Evolutionary conservation across 2,329 filamentous ascomycete genomes (phyloP), one percentile per base, ranked within the genome.

Genomic region (Fusarium domesticum): DNA sequence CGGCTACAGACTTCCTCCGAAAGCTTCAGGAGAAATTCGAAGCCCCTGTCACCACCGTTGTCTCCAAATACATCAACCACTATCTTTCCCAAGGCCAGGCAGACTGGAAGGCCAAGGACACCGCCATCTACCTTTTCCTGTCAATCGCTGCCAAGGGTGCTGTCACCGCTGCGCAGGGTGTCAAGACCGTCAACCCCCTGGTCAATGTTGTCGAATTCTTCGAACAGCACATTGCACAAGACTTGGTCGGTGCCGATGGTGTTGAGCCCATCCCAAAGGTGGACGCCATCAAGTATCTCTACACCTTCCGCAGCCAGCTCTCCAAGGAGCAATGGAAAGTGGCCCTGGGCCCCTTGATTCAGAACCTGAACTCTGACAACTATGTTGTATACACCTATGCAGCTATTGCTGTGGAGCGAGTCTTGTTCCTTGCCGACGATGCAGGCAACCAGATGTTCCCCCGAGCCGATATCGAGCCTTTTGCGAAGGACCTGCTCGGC

Each of bases 381-480:
- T 97, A 96, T 60, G 93, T 97, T 45, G 90, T 97, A 32, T 96
- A 98, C 71, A 96, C 91, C 0, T 98, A 98, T 63, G 90, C 93
- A 11, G 89, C 93, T 8, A 96, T 98, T 61, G 90, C 92, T 3
- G 87, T 97, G n/a, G 93, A 98, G 71, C 81, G 93, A 44, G 87
- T 92, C 2, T 76, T 98, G 16, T 95, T 85, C 69, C 80, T 98
- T 59, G 83, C 84, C 5, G 84, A 93, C 62, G 83, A 85, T 51
- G 74, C 80, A 18, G 84, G 87, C 35, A 80, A 86, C 57, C 83
- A 89, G 31, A 78, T 97, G 54, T 95, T 98, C 58, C 77, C 86
- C 20, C 82, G 87, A 35, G 76, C 80, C 10, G 87, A 89, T 54
- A 89, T 98, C 42, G 80, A 85, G 46, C 85, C 86, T 0, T 81